Evolutionary conservation across 306 rosid species (phyloP).

Genomic region (Pyrus betulifolia): DNA sequence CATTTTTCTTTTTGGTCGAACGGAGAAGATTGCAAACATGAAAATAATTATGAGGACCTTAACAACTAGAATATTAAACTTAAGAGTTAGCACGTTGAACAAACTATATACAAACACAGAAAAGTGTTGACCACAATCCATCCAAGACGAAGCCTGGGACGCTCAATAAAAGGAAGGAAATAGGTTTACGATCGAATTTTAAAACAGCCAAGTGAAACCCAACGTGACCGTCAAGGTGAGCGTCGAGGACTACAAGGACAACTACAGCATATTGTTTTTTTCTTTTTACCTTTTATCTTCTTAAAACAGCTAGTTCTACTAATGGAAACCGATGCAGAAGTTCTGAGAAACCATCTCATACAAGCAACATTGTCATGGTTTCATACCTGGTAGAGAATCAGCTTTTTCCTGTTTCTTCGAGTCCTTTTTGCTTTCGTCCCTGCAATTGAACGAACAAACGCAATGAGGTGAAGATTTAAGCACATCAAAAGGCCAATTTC

Average conservation of each 20-base stretch:
- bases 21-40: too few relatives aligned
- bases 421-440: conserved; percentile 23
- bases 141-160: conserved; percentile 57
- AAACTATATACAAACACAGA: background rate
- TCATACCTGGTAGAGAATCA: conserved; percentile 38
- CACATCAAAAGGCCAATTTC: background rate
- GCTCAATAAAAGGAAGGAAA: conserved; percentile 75
- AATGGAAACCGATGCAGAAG: background rate
- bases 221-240: conserved; percentile 72
- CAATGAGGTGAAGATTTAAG: conserved; percentile 1
- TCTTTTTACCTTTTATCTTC: conserved; percentile 2
- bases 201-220: conserved; percentile 81
- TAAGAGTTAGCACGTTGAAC: background rate
- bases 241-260: conserved; percentile 74
- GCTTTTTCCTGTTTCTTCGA: conserved; percentile 20
- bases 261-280: conserved; percentile 70
- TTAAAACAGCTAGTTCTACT: background rate
- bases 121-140: background rate
- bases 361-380: background rate
- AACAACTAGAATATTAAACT: background rate
- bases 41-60: background rate
- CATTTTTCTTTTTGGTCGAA: background rate
- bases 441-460: background rate
- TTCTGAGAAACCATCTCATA: background rate
- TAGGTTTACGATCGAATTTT: conserved; percentile 68